A percentile compares a stretch with the other conserved stretches of the same genome.
Evolutionary conservation across 2,329 filamentous ascomycete genomes (phyloP).

Genomic region (Thielaviopsis ethacetica): DNA sequence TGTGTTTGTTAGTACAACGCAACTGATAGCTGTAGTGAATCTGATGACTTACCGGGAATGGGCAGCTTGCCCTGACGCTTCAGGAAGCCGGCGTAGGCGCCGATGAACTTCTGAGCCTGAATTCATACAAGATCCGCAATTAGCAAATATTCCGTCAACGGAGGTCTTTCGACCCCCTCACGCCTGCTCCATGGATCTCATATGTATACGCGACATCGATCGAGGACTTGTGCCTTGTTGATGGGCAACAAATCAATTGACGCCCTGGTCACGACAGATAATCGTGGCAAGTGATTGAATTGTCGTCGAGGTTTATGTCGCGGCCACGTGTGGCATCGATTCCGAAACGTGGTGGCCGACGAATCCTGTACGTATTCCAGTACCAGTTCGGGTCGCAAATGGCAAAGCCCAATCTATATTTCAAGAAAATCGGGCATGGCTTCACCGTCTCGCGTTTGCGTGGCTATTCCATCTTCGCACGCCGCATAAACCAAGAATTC

Average conservation of each 20-base stretch:
- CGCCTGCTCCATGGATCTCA: constrained; percentile 40
- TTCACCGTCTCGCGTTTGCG: not conserved
- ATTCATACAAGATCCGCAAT: constrained; percentile 30
- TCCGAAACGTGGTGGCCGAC: not conserved
- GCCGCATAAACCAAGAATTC: not conserved
- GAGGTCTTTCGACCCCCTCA: constrained; percentile 59
- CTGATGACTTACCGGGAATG: constrained; percentile 55
- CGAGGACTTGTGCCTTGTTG: not conserved
- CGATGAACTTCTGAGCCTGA: constrained; percentile 80
- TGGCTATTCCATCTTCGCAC: not conserved
- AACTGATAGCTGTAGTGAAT: not conserved
- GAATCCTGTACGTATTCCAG: not conserved
- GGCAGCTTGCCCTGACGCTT: constrained; percentile 89
- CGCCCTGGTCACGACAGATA: not conserved
- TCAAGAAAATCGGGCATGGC: not conserved
- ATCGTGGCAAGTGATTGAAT: not conserved
- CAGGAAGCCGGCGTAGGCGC: constrained; percentile 72
- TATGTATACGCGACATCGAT: constrained; percentile 13
- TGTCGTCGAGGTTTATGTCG: not conserved
- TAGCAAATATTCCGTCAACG: constrained; percentile 59
- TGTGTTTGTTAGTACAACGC: constrained; percentile 22
- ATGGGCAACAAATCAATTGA: not conserved
- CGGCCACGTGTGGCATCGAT: not conserved
- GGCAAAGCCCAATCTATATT: not conserved
- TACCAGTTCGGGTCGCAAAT: not conserved